phyloP scores from a whole-genome alignment of 2,329 filamentous ascomycete genomes.

The Ophiostoma australiae region DNA sequence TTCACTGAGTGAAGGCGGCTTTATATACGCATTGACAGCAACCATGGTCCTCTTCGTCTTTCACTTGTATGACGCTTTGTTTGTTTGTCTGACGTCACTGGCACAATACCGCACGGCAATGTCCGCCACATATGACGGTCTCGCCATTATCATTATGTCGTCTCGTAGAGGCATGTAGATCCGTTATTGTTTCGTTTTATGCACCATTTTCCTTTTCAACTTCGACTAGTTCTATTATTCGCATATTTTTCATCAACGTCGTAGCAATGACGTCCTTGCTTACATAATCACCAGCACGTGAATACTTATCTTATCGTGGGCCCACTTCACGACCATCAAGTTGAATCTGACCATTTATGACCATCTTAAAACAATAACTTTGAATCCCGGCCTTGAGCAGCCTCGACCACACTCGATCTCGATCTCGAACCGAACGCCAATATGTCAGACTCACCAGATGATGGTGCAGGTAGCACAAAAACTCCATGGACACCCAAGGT shows the following conservation, averaged over 20 bases:
- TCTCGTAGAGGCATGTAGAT: not conserved
- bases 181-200: not conserved
- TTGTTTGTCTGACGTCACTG: slow-evolving; percentile 2
- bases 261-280: not conserved
- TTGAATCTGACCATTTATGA: slow-evolving; percentile 3
- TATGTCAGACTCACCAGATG: not conserved
- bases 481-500: slow-evolving; percentile 51
- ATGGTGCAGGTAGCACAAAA: not conserved
- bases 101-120: not conserved
- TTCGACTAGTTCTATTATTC: not conserved
- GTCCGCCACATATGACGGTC: not conserved
- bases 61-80: not conserved
- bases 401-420: not conserved
- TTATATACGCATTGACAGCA: not conserved
- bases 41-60: not conserved
- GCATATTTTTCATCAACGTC: not conserved
- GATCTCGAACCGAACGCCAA: not conserved
- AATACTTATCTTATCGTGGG: not conserved
- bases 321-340: not conserved
- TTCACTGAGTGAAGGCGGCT: not conserved
- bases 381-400: not conserved
- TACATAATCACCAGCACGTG: not conserved
- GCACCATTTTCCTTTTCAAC: not conserved
- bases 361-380: not conserved
- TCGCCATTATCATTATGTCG: not conserved